These are phyloP conservation scores for Millerozyma acaciae DNA, from an alignment of 805 yeast genomes.

Conservation along the genomic window DNA sequence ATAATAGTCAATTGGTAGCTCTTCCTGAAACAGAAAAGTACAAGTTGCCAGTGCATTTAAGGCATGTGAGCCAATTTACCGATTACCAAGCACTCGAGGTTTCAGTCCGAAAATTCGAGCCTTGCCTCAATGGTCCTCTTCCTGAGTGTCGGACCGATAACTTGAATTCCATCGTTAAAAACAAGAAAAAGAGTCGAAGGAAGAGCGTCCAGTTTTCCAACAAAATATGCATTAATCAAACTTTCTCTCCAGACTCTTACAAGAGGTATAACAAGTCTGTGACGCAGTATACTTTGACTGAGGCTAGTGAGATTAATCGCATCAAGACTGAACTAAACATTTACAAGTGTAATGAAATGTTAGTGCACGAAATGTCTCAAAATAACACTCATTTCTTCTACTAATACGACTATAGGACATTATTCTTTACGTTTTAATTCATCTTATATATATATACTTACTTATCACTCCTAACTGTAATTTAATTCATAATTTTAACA, in stretches of 20 bases:
- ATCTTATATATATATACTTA: no score
- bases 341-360: slow-evolving; percentile 63
- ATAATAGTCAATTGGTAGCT: slow-evolving; percentile 22
- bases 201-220: slow-evolving; percentile 44
- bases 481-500: not conserved
- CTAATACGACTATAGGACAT: slow-evolving; percentile 14
- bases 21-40: slow-evolving; percentile 20
- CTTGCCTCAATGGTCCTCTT: not conserved
- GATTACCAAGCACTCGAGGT: slow-evolving; percentile 31
- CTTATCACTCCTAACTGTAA: not conserved
- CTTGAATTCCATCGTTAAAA: slow-evolving; percentile 7
- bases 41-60: slow-evolving; percentile 30
- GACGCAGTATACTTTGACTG: slow-evolving; percentile 48
- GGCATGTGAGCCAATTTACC: slow-evolving; percentile 32
- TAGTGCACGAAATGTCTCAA: slow-evolving; percentile 59
- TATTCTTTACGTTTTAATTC: slow-evolving; percentile 2
- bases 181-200: slow-evolving; percentile 6
- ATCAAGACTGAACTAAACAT: slow-evolving; percentile 64
- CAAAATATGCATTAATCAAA: slow-evolving; percentile 46
- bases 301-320: slow-evolving; percentile 47
- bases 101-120: slow-evolving; percentile 27
- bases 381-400: slow-evolving; percentile 64
- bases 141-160: not conserved
- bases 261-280: slow-evolving; percentile 51
- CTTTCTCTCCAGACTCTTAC: slow-evolving; percentile 49